These are phyloP conservation scores for Leccinum longicurvipes DNA, from an alignment of 768 basidiomycete species.

Conservation along the genomic window DNA sequence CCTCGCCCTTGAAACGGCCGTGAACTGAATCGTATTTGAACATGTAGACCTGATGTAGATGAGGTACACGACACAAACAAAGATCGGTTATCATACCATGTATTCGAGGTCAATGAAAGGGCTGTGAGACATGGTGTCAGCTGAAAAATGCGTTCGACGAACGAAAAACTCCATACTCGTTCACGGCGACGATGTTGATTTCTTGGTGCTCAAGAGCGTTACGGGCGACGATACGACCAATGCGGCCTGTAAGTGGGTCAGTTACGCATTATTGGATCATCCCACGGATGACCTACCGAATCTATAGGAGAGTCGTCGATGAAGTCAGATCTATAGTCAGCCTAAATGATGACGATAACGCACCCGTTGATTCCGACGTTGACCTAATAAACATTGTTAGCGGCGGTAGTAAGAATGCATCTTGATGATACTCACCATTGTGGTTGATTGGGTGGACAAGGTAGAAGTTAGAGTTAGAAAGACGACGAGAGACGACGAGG, in stretches of 20 bases:
- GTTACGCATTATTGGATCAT: neutral
- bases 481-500: constrained; percentile 1
- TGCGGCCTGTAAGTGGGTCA: constrained; percentile 67
- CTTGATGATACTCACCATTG: constrained; percentile 24
- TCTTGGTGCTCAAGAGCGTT: constrained; percentile 79
- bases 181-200: constrained; percentile 88
- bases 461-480: constrained; percentile 2
- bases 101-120: constrained; percentile 97
- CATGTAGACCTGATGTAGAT: constrained; percentile 78
- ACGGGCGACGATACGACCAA: constrained; percentile 96
- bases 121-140: constrained; percentile 38
- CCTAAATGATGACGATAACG: constrained; percentile 21
- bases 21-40: constrained; percentile 97
- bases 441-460: constrained; percentile 9
- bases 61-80: neutral
- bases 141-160: neutral
- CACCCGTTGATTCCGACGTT: constrained; percentile 98
- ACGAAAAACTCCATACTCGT: constrained; percentile 64
- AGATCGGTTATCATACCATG: constrained; percentile 60
- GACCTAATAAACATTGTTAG: constrained; percentile 38
- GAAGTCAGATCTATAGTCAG: constrained; percentile 12
- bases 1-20: constrained; percentile 84
- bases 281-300: constrained; percentile 57
- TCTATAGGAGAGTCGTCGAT: constrained; percentile 32
- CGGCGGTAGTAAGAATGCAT: neutral